phyloP scores from a whole-genome alignment of 23 red algal genomes.

The Gracilariopsis chorda region DNA sequence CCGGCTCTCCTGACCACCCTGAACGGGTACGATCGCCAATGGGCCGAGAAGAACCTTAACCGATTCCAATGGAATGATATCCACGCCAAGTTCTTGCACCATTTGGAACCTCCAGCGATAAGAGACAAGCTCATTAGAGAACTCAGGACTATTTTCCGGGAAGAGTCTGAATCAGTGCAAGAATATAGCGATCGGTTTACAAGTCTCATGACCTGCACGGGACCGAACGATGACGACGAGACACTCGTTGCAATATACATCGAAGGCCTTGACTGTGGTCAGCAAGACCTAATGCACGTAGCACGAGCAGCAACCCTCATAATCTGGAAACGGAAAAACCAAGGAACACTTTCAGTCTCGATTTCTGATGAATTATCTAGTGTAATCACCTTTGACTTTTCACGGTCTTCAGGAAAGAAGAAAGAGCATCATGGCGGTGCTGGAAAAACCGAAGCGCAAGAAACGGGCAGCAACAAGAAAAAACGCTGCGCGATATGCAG shows the following conservation, averaged over 20 bases:
- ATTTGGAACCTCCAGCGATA: neutral
- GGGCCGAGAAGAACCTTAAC: neutral
- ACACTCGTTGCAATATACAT: neutral
- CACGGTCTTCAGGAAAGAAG: neutral
- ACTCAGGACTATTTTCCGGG: neutral
- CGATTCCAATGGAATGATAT: neutral
- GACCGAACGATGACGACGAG: neutral
- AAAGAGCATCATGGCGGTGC: neutral
- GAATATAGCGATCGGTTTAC: conserved; percentile 19
- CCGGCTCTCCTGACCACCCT: too few relatives aligned
- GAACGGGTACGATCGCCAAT: neutral
- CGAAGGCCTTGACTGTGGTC: neutral
- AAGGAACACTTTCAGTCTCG: neutral
- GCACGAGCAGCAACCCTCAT: neutral
- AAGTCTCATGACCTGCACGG: neutral
- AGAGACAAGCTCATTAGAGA: conserved; percentile 5
- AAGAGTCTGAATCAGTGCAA: neutral
- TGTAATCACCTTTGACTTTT: neutral
- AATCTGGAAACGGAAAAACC: neutral
- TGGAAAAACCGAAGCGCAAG: neutral
- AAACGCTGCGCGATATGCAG: neutral
- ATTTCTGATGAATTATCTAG: neutral
- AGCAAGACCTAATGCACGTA: conserved; percentile 20
- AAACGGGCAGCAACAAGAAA: neutral
- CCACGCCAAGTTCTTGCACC: neutral